Evolutionary conservation across 176 grass and related monocot genomes (phyloP).

Genomic region (Puccinellia tenuiflora): DNA sequence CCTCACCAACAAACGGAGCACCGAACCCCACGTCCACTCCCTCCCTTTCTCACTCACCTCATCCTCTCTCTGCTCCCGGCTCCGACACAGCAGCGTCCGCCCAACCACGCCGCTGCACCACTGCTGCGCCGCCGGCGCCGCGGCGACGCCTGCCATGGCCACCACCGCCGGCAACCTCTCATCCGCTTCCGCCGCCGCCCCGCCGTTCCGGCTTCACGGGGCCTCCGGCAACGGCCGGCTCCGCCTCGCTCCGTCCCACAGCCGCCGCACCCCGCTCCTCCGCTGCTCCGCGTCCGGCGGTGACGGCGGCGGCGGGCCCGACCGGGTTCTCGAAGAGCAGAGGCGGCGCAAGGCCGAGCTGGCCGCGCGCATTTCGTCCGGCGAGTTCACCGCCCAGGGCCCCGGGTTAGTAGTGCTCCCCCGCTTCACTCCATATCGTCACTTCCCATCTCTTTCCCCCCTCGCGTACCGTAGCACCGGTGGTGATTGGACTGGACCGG

Average conservation of each 20-base stretch:
- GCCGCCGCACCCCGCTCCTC: slow-evolving; percentile 14
- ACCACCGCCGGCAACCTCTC: background rate
- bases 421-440: no score
- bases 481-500: background rate
- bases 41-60: background rate
- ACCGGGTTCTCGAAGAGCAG: slow-evolving; percentile 54
- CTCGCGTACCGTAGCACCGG: background rate
- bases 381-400: slow-evolving; percentile 79
- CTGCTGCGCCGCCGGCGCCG: background rate
- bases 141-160: slow-evolving; percentile 53
- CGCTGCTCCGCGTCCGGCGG: slow-evolving; percentile 55
- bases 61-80: background rate
- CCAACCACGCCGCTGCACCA: slow-evolving; percentile 17
- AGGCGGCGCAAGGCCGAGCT: slow-evolving; percentile 53
- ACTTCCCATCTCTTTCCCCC: background rate
- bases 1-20: slow-evolving; percentile 16
- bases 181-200: slow-evolving; percentile 1
- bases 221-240: background rate
- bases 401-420: slow-evolving; percentile 30
- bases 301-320: slow-evolving; percentile 18
- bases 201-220: background rate
- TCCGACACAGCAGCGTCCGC: background rate
- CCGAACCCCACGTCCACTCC: background rate
- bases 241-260: background rate
- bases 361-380: slow-evolving; percentile 74